A percentile compares a stretch with the other conserved stretches of the same genome.
Evolutionary conservation across 2,329 filamentous ascomycete genomes (phyloP).

Genomic region (Colletotrichum trifolii): DNA sequence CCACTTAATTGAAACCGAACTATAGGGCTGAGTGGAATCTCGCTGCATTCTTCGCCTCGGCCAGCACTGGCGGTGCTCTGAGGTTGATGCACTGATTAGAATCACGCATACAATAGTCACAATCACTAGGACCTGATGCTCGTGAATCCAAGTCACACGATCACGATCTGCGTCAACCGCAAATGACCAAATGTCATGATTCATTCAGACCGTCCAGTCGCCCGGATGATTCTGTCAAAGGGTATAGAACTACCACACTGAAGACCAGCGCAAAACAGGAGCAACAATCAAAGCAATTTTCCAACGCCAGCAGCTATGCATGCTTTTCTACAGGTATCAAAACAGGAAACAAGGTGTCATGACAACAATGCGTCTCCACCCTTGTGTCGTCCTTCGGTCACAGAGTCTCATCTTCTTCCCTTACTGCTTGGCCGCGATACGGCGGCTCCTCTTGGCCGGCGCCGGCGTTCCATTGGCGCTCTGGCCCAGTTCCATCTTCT

Average conservation of each 20-base stretch:
- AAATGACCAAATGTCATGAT: no score
- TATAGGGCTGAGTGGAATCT: slow-evolving; percentile 24
- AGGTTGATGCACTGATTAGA: no score
- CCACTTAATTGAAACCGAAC: neutral
- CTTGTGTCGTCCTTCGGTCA: neutral
- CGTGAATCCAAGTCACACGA: no score
- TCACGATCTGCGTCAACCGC: no score
- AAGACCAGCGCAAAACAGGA: neutral
- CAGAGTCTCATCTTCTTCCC: neutral
- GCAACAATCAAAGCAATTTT: neutral
- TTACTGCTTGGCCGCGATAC: slow-evolving; percentile 21
- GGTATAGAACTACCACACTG: no score
- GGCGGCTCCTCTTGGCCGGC: slow-evolving; percentile 20
- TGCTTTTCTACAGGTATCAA: neutral
- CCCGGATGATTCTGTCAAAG: no score
- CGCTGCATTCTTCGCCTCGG: neutral
- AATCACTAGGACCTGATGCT: no score
- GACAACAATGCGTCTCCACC: slow-evolving; percentile 6
- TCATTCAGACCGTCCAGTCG: no score
- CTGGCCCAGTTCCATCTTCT: slow-evolving; percentile 25
- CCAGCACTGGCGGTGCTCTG: neutral
- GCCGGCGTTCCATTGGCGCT: slow-evolving; percentile 31
- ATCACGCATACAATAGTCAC: no score
- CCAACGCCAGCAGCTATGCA: slow-evolving; percentile 17
- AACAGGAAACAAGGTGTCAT: neutral